Conservation (phyloP, 805 yeast species). For the Pichia kluyveri region DNA sequence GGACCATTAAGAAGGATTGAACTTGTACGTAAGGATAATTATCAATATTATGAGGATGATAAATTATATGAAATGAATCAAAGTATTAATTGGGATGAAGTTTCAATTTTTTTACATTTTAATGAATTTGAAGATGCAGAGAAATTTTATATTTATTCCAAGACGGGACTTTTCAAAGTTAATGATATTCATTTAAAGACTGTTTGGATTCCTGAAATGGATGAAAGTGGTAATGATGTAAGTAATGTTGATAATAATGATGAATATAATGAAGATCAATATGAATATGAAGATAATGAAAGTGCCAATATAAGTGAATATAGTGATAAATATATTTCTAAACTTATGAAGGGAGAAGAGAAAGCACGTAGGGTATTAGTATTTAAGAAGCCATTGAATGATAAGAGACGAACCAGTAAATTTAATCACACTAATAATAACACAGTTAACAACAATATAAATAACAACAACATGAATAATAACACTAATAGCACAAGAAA, state of each 20-base stretch:
- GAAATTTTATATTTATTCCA: slow-evolving; percentile 41
- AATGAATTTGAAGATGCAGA: slow-evolving; percentile 43
- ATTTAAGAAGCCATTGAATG: slow-evolving; percentile 30
- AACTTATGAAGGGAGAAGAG: slow-evolving; percentile 28
- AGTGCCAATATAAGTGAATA: no score
- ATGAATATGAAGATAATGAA: no score
- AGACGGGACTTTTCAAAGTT: slow-evolving; percentile 44
- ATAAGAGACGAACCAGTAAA: slow-evolving; percentile 11
- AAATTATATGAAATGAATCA: slow-evolving; percentile 1
- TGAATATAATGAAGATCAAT: no score
- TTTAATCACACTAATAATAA: background rate
- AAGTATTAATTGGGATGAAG: slow-evolving; percentile 19
- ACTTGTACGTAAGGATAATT: slow-evolving; percentile 16
- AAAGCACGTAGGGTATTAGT: slow-evolving; percentile 48
- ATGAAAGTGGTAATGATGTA: slow-evolving; percentile 2
- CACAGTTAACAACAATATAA: background rate
- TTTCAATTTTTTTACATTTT: slow-evolving; percentile 40
- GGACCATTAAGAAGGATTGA: slow-evolving; percentile 57
- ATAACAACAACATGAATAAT: background rate
- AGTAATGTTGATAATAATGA: slow-evolving; percentile 6
- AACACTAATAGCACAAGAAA: background rate
- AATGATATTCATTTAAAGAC: slow-evolving; percentile 46
- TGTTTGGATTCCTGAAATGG: slow-evolving; percentile 32
- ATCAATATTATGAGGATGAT: slow-evolving; percentile 5
- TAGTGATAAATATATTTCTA: background rate